A percentile compares a stretch with the other conserved stretches of the same genome.
phyloP scores from a whole-genome alignment of 164 flowering plant genomes.

The Saururus chinensis region DNA sequence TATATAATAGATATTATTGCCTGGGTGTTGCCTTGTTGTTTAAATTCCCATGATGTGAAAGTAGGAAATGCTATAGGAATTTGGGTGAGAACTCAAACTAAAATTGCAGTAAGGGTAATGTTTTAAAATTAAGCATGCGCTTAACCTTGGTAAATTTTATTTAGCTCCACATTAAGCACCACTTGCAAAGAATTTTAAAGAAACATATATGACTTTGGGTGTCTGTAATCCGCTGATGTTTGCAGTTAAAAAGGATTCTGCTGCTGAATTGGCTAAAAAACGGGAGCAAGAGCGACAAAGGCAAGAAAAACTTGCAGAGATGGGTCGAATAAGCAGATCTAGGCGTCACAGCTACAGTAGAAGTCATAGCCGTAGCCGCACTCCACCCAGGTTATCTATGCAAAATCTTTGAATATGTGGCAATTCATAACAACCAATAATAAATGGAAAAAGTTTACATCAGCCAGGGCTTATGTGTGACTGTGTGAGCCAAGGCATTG shows the following conservation, averaged over 20 bases:
- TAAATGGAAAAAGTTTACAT: background rate
- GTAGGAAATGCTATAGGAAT: too few species aligned
- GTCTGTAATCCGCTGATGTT: background rate
- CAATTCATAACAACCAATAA: background rate
- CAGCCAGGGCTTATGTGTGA: too few species aligned
- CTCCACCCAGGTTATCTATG: constrained; percentile 62
- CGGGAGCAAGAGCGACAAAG: constrained; percentile 90
- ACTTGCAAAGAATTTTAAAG: too few species aligned
- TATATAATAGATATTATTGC: too few species aligned
- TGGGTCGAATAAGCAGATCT: constrained; percentile 50
- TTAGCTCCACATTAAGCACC: background rate
- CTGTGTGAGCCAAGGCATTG: too few species aligned
- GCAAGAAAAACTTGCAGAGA: constrained; percentile 91
- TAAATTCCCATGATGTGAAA: too few species aligned
- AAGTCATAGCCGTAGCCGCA: constrained; percentile 70
- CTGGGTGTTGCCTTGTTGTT: too few species aligned
- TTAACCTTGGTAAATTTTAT: too few species aligned
- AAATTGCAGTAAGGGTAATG: too few species aligned
- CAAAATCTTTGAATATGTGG: background rate
- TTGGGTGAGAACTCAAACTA: too few species aligned
- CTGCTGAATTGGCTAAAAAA: constrained; percentile 81
- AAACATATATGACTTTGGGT: background rate
- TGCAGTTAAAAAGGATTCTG: constrained; percentile 89
- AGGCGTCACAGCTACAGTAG: constrained; percentile 74
- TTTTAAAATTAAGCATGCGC: background rate